phyloP scores from a whole-genome alignment of 495 filamentous ascomycete genomes.

The Bombardia bombarda region DNA sequence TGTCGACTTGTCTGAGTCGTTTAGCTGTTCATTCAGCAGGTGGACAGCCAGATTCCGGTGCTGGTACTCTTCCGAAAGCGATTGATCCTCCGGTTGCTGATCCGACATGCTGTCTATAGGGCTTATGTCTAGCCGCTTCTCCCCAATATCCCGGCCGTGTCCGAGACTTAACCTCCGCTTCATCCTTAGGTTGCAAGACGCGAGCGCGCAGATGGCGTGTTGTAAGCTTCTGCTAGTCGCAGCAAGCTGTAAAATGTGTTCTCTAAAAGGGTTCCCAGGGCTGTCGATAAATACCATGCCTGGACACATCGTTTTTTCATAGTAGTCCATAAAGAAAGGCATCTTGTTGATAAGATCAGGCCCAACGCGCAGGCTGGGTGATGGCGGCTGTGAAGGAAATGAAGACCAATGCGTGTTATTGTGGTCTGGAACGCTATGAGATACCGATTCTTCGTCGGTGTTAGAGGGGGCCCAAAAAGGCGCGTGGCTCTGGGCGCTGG shows the following conservation, averaged over 20 bases:
- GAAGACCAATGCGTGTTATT: conserved; percentile 17
- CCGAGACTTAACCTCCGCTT: conserved; percentile 47
- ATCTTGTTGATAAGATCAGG: conserved; percentile 48
- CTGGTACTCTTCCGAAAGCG: conserved; percentile 65
- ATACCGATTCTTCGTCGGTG: conserved; percentile 32
- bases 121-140: conserved; percentile 27
- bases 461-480: conserved; percentile 35
- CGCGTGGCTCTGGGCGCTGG: conserved; percentile 34
- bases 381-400: conserved; percentile 18
- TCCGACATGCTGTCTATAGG: conserved; percentile 26
- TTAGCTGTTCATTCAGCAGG: conserved; percentile 73
- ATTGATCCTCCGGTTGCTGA: conserved; percentile 37
- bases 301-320: conserved; percentile 83
- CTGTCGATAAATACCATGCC: conserved; percentile 87
- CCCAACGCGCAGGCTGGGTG: conserved; percentile 30
- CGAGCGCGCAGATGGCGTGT: conserved; percentile 84
- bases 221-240: conserved; percentile 72
- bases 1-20: conserved; percentile 60
- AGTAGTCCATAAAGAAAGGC: conserved; percentile 63
- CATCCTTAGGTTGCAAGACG: conserved; percentile 73
- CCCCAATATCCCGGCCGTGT: conserved; percentile 32
- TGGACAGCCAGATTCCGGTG: conserved; percentile 78
- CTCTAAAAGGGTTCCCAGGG: conserved; percentile 74
- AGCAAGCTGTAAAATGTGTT: conserved; percentile 73
- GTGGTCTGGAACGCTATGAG: conserved; percentile 23